Conservation (phyloP, 805 yeast genomes). For the Saccharomyces kudriavzevii region DNA sequence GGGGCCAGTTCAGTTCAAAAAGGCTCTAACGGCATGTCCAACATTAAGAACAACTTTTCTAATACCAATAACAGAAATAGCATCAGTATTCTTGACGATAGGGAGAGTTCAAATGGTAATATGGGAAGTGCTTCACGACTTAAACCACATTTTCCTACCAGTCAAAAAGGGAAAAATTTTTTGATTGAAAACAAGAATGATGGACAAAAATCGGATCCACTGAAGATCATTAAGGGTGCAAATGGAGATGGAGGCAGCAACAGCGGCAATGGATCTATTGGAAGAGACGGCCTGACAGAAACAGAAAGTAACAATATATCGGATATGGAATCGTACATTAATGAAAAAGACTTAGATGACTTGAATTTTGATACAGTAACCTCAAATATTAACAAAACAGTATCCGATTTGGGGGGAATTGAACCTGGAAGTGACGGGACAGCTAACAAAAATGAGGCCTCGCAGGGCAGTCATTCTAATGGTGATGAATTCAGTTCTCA, state of each 20-base stretch:
- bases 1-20: neutral
- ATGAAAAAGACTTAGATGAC: conserved; percentile 25
- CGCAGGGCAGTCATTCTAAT: conserved; percentile 1
- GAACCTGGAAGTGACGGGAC: neutral
- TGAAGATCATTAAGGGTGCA: neutral
- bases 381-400: conserved; percentile 5
- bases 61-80: neutral
- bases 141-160: conserved; percentile 12
- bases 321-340: conserved; percentile 28
- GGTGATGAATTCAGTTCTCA: neutral
- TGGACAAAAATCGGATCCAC: conserved; percentile 5
- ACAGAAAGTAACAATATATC: conserved; percentile 10
- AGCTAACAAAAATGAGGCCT: neutral
- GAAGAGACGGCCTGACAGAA: neutral
- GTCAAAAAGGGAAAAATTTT: conserved; percentile 3
- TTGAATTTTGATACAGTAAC: conserved; percentile 15
- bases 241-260: conserved; percentile 2
- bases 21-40: neutral
- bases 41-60: neutral
- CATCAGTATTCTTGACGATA: neutral
- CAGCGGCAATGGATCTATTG: neutral
- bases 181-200: conserved; percentile 6
- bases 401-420: conserved; percentile 1
- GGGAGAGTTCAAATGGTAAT: neutral
- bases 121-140: conserved; percentile 11